Evolutionary conservation across 768 basidiomycete species (phyloP), one percentile per base, ranked within the genome.

Genomic region (Mycena floridula): DNA sequence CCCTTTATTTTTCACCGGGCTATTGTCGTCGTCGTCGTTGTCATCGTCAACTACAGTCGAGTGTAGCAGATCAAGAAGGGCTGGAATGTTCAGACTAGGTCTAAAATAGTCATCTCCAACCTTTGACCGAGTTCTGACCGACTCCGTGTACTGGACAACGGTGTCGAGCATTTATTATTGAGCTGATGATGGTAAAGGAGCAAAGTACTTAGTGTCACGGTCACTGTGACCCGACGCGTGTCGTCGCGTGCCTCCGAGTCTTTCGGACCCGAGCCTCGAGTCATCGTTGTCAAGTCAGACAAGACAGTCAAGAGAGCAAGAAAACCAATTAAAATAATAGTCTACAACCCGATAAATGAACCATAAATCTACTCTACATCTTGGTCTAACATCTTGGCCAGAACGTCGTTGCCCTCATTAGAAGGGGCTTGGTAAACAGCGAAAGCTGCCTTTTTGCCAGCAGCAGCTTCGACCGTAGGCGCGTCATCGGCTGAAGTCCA

Each of bases 341-440:
- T n/a, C n/a, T n/a, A n/a, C n/a, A n/a, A n/a, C n/a, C n/a, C n/a
- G n/a, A n/a, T n/a, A n/a, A n/a, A n/a, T n/a, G n/a, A n/a, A n/a
- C n/a, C n/a, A n/a, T n/a, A n/a, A n/a, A n/a, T 35, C 25, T 43
- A 49, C 36, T 43, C 50, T 18, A 43, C 59, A 32, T 70, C 68
- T 51, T 74, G 73, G 2, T 79, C 82, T 59, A 85, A 67, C 65
- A 89, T 76, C 56, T 73, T 79, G 43, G 85, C 82, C 44, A 90
- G 67, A 24, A 77, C 70, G 54, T 88, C 83, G 32, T 81, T 82
- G 22, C 77, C 82, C 42, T 75, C 71, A 49, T 82, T 76, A 49
- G 61, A 65, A 5, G 82, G 76, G 1, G 79, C 77, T 51, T 87
- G 77, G 50, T 82, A 90, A 35, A 91, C 89, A 45, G 85, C 87